Conservation (phyloP, 1,139 yeast species). For the Pichia sp. region DNA sequence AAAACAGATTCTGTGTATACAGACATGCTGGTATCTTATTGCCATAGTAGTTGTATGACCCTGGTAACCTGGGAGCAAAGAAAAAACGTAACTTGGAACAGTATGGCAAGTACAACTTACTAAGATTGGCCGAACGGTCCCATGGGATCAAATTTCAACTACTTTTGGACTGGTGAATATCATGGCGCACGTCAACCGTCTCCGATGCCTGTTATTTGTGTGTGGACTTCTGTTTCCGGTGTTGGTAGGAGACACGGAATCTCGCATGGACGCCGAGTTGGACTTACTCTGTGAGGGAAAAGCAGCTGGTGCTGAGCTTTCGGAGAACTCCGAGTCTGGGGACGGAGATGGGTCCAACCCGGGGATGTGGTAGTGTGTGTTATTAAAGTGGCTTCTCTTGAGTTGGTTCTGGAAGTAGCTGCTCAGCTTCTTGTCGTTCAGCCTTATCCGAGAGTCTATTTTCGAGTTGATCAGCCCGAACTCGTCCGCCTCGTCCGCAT, state of each 20-base stretch:
- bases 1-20: no score
- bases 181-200: conserved; percentile 34
- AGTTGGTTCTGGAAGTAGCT: conserved; percentile 3
- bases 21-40: no score
- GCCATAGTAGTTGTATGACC: no score
- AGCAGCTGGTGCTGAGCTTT: not conserved
- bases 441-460: conserved; percentile 7
- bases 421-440: conserved; percentile 1
- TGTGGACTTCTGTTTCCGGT: not conserved
- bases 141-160: conserved; percentile 21
- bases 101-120: not conserved
- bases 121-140: no score
- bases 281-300: not conserved
- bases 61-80: no score
- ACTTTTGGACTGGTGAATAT: conserved; percentile 31
- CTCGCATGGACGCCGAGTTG: not conserved
- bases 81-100: not conserved
- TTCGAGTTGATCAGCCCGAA: conserved; percentile 6
- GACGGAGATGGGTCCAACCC: conserved; percentile 12
- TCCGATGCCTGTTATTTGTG: conserved; percentile 23
- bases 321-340: not conserved
- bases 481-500: conserved; percentile 7
- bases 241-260: not conserved
- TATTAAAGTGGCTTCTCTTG: not conserved
- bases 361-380: conserved; percentile 11